Base-by-base conservation (phyloP, 2,329 filamentous ascomycete genomes). In the Verticillium tricorpus region DNA sequence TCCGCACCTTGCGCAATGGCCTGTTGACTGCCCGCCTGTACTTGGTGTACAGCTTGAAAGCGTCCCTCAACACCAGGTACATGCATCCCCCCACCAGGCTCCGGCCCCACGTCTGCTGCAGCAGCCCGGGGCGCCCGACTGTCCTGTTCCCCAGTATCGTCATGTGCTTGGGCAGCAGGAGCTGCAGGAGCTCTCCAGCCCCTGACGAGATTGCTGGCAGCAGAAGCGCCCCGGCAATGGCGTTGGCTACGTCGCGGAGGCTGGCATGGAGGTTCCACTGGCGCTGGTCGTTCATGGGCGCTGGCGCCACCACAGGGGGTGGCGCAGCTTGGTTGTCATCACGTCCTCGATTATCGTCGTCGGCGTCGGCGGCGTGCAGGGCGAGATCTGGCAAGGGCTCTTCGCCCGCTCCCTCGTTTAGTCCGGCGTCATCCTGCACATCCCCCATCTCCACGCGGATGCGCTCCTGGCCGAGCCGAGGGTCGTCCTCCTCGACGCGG, bases 71-170 rank as follows among this genome's bases (percentile, higher is more conserved):
- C 11, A 97, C 88, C 17, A 98, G 88, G 69, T 94, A 97, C 22
- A 96, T 77, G 71, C 92, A 95, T 0, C 95, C 95, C 1, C 95
- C 95, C 1, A 95, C 83, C 2, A 99, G 80, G 69, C 91, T 97
- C 61, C 95, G 83, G 1, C 93, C 95, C 92, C 95, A 98, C 62
- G 89, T 87, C 67, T 90, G 86, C 70, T 95, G 91, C 35, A 99
- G 74, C 31, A 98, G 79, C 0, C 90, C 89, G 0, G 85, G 85
- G 3, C 83, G 79, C 39, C 79, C 72, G 52, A 65, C 64, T 9
- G 68, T 63, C 11, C 70, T 65, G 4, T 34, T 28, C 6, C 54
- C 12, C 32, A 50, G 75, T 0, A 78, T 77, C 11, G 89, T 87
- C 87, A 90, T 93, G 3, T 85, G 77, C 39, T 78, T 78, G 0